A percentile compares a stretch with the other conserved stretches of the same genome.
Evolutionary conservation across 2,329 filamentous ascomycete species (phyloP).

Genomic region (Penicillium aurantiogriseum): DNA sequence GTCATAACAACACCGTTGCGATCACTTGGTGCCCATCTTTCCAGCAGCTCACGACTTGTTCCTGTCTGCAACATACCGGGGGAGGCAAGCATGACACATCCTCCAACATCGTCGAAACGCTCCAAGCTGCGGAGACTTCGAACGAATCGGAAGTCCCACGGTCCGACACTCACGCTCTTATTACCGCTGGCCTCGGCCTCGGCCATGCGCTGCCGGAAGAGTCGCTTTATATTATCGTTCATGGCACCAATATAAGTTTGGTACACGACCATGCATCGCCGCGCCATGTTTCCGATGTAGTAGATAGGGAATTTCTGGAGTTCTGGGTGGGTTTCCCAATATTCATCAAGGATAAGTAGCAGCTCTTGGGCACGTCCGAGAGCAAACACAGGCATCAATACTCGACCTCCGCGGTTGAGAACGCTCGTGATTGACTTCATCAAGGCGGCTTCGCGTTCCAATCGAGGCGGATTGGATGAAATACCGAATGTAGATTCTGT

Average conservation of each 20-base stretch:
- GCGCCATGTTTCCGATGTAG: slow-evolving; percentile 90
- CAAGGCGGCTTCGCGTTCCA: slow-evolving; percentile 86
- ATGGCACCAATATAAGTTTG: slow-evolving; percentile 97
- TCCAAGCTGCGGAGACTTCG: slow-evolving; percentile 89
- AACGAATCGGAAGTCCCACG: slow-evolving; percentile 97
- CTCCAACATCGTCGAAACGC: slow-evolving; percentile 90
- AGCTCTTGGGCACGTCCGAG: slow-evolving; percentile 91
- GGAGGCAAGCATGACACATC: slow-evolving; percentile 95
- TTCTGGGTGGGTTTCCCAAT: slow-evolving; percentile 87
- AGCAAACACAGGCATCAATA: slow-evolving; percentile 92
- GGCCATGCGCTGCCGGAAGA: slow-evolving; percentile 90
- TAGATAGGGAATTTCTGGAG: slow-evolving; percentile 92
- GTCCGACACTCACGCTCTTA: slow-evolving; percentile 66
- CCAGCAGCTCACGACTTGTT: slow-evolving; percentile 85
- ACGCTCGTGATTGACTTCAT: slow-evolving; percentile 95
- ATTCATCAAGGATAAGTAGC: slow-evolving; percentile 91
- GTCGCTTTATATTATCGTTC: slow-evolving; percentile 97
- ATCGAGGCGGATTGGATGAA: slow-evolving; percentile 83
- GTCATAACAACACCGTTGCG: slow-evolving; percentile 99
- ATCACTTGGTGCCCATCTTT: slow-evolving; percentile 92
- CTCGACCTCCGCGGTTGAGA: slow-evolving; percentile 85
- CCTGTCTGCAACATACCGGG: slow-evolving; percentile 98
- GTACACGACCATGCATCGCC: slow-evolving; percentile 98
- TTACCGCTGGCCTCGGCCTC: slow-evolving; percentile 81
- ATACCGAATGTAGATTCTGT: slow-evolving; percentile 98